Evolutionary conservation across 208 protist species (phyloP).

Genomic region (Acanthamoeba healyi): DNA sequence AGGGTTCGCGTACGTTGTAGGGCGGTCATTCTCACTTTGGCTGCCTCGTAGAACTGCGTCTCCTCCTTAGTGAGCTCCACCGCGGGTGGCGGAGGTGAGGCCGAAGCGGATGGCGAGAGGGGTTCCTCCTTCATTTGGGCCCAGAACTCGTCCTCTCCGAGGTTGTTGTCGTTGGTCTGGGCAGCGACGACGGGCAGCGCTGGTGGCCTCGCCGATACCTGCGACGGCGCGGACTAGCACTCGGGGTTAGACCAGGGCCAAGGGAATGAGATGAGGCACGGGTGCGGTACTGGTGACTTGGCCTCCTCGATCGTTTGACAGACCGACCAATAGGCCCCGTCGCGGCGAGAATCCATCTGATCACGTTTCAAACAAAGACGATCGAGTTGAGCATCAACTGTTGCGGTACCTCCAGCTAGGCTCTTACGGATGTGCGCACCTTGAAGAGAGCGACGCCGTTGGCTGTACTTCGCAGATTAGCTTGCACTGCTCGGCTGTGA

Average conservation of each 20-base stretch:
- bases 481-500: conserved; percentile 44
- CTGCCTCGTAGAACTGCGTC: conserved; percentile 28
- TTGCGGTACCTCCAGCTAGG: background rate
- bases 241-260: too few species aligned
- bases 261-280: too few species aligned
- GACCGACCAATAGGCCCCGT: background rate
- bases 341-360: background rate
- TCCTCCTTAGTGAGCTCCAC: conserved; percentile 46
- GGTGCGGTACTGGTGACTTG: conserved; percentile 6
- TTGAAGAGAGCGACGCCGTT: conserved; percentile 64
- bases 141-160: conserved; percentile 12
- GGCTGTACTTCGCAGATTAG: conserved; percentile 31
- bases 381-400: background rate
- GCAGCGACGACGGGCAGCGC: background rate
- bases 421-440: conserved; percentile 1
- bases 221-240: background rate
- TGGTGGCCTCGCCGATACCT: background rate
- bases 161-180: background rate
- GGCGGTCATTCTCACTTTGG: conserved; percentile 23
- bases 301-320: conserved; percentile 4
- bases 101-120: background rate
- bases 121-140: conserved; percentile 19
- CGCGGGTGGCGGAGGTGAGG: background rate
- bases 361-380: background rate
- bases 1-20: conserved; percentile 43